Evolutionary conservation across 805 yeast genomes (phyloP), one percentile per base, ranked within the genome.

Genomic region (Monosporozyma solicola): DNA sequence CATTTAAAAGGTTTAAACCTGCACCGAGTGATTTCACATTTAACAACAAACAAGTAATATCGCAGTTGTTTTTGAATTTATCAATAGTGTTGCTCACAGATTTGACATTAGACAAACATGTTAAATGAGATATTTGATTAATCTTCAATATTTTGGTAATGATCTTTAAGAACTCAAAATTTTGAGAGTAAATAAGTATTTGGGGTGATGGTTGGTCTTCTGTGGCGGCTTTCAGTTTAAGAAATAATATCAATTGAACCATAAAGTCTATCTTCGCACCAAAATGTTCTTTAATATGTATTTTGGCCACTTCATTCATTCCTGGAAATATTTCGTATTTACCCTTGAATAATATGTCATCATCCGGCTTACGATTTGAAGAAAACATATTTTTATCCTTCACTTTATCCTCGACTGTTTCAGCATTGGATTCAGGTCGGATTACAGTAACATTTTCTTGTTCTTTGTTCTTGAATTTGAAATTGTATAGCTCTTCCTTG

Each of bases 181-280:
- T 92, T 65, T 91, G 98, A 20, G 97, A 89, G 64, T 88, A 94
- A 0, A 94, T 70, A 11, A 94, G 84, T 45, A 92, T 84, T 67
- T 94, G 97, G 4, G 84, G 87, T 0, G 52, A 49, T 8, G 47
- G 51, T 15, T 56, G 53, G 22, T 58, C 57, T 20, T 67, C 71
- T 20, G 63, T 57, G 20, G 70, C 67, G 37, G 85, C 84, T 25
- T 74, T 68, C 3, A 73, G 63, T 50, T 80, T 79, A 50, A 92
- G 69, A 73, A 83, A 85, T 11, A 82, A 66, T 5, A 86, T 78
- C 55, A 87, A 89, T 59, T 83, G 80, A 9, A 90, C 77, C 43
- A 92, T 85, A 74, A 82, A 79, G 68, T 94, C 96, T 37, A 92
- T 80, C 63, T 94, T 94, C 1, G 96, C 80, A 10, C 98, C 96